Base-by-base conservation (phyloP, 1,139 yeast species). In the Scheffersomyces illinoinensis region DNA sequence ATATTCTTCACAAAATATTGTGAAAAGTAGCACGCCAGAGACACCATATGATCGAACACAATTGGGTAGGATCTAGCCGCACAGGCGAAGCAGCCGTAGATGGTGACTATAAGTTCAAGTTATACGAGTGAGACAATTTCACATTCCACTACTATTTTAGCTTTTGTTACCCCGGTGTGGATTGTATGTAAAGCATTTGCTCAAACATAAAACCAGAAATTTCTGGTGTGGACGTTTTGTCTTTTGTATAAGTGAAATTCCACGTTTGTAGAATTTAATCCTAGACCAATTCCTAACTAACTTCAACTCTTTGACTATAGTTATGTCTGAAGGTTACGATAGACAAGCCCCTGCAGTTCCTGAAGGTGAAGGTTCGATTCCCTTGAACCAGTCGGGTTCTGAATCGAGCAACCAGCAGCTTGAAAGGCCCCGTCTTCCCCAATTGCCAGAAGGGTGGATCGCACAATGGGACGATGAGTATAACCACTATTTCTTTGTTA, bases 401-500 rank as follows among this genome's bases (percentile, higher is more conserved):
- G 17, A 33, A 33, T 33, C 43, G 43, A 33, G 43, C 43, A 33
- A 53, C 14, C 54, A 8, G 14, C 54, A 19, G 26, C 54, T 19
- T 19, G 23, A 48, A 24, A 48, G n/a, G 33, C 62, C 62, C 1
- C 55, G 55, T 21, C 59, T 60, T 10, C 67, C 70, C 5, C 54
- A 58, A 23, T 58, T 71, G 46, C 77, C 76, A 5, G 61, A 61
- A 4, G 76, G 75, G 7, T 73, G 76, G 76, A 58, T 64, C 2
- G 76, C 76, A 10, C 69, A 69, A 56, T 74, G 72, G 72, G 76
- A 73, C 55, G 71, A 69, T 49, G 72, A 70, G 56, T 71, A 70
- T 59, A 56, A 68, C 55, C 57, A 62, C 48, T 73, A 64, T 58
- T 73, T 65, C 59, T 73, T 60, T 54, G 70, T 72, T 49, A 68